A percentile compares a stretch with the other conserved stretches of the same genome.
Evolutionary conservation across 2,329 filamentous ascomycete genomes (phyloP).

Genomic region (Teratosphaeria zuluensis): DNA sequence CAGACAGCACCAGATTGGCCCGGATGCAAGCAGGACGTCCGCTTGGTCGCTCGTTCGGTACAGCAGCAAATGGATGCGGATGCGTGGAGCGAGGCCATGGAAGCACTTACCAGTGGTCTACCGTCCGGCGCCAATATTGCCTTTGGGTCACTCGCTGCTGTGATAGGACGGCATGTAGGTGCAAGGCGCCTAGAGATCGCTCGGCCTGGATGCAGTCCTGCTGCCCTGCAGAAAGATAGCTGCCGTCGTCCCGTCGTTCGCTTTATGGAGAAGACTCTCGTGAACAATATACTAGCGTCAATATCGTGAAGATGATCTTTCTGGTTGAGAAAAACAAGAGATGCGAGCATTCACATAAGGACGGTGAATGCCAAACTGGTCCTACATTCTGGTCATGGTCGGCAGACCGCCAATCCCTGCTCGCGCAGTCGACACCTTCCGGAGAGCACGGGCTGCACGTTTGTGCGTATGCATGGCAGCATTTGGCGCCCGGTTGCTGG

Average conservation of each 20-base stretch:
- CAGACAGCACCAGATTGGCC: conserved; percentile 11
- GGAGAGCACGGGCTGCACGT: not conserved
- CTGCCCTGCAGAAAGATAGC: not conserved
- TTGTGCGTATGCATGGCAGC: not conserved
- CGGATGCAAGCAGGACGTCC: not conserved
- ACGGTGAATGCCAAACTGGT: not conserved
- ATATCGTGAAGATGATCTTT: not conserved
- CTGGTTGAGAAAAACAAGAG: not conserved
- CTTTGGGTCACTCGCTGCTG: conserved; percentile 1
- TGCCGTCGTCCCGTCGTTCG: not conserved
- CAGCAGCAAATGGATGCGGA: not conserved
- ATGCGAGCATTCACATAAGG: not conserved
- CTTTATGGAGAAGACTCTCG: not conserved
- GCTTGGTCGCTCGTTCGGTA: not conserved
- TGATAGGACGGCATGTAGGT: conserved; percentile 5
- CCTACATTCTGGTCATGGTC: not conserved
- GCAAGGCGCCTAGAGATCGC: not conserved
- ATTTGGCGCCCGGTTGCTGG: not conserved
- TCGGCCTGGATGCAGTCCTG: not conserved
- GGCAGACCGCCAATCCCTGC: not conserved
- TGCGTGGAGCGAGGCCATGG: conserved; percentile 1
- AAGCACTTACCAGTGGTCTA: conserved; percentile 4
- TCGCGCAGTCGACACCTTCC: not conserved
- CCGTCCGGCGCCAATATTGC: not conserved
- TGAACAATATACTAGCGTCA: not conserved